Evolutionary conservation across 495 filamentous ascomycete species (phyloP), one percentile per base, ranked within the genome.

Genomic region (Letharia lupina): DNA sequence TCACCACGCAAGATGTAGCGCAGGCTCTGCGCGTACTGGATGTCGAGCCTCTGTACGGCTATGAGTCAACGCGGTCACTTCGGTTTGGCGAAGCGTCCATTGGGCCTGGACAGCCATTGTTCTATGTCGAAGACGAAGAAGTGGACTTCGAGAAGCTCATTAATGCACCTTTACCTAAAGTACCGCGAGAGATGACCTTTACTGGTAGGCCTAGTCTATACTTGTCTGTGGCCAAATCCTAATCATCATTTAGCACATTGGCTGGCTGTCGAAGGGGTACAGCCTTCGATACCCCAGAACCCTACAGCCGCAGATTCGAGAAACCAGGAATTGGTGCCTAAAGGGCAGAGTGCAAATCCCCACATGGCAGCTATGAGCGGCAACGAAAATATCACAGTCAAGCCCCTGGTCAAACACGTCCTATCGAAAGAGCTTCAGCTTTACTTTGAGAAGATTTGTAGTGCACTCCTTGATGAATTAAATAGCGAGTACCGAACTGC

Each of bases 71-170:
- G 3, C 82, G 93, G 16, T 90, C 92, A 3, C 77, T 98, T 67
- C 83, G 87, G 47, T 98, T 93, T 71, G 95, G 95, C 37, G 94
- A 98, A 77, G 94, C 94, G 4, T 93, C 89, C 18, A 79, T 98
- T 44, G 94, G 94, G 0, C 91, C 93, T 11, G 91, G 91, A n/a
- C 93, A 98, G 75, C 92, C 93, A 48, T 80, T 98, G 18, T 98
- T 90, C 80, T 98, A 98, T 71, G 89, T 98, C 40, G 95, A 98
- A 73, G 94, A 98, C 77, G 94, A 98, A 71, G 94, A 98, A 79
- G 87, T 97, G 40, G 94, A 98, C 73, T 97, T 98, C 73, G 94
- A 98, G 77, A 97, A 97, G 77, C 77, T 98, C 69, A 98, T 98
- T 74, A 98, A 98, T 78, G 89, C 89, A 50, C 91, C 94, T 9